These are phyloP conservation scores for Coix lacrymajobi DNA, from an alignment of 176 grass and related monocot species.

Conservation along the genomic window DNA sequence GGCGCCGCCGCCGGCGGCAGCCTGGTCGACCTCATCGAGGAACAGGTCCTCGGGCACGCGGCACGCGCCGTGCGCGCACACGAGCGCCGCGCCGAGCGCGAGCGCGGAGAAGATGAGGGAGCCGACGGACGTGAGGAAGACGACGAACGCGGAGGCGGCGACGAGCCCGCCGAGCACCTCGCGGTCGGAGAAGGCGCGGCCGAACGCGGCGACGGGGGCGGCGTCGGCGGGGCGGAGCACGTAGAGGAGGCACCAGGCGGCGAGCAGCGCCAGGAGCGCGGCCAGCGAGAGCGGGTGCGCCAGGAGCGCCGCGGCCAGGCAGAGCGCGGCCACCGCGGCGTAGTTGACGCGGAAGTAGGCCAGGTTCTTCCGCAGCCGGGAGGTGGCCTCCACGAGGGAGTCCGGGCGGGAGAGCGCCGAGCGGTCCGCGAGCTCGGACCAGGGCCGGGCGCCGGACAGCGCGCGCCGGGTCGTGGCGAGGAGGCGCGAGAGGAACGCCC, in stretches of 20 bases:
- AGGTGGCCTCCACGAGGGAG: constrained; percentile 32
- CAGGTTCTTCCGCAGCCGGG: constrained; percentile 66
- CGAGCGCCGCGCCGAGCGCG: constrained; percentile 34
- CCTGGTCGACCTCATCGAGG: constrained; percentile 17
- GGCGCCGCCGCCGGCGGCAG: background rate
- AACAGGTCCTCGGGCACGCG: constrained; percentile 63
- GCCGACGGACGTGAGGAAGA: constrained; percentile 72
- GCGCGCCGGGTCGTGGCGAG: constrained; percentile 15
- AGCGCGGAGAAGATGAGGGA: constrained; percentile 71
- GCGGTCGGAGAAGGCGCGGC: constrained; percentile 47
- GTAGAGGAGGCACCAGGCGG: constrained; percentile 65
- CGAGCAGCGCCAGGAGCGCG: constrained; percentile 43
- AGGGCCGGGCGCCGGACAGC: constrained; percentile 37
- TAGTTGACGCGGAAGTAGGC: constrained; percentile 93
- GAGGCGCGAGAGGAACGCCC: constrained; percentile 24
- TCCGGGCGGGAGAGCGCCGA: background rate
- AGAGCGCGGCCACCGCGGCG: constrained; percentile 34
- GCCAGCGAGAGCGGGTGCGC: constrained; percentile 50
- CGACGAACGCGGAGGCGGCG: constrained; percentile 45
- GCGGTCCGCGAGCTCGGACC: background rate
- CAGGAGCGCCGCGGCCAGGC: constrained; percentile 41
- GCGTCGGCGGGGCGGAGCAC: constrained; percentile 56
- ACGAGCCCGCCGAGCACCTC: constrained; percentile 48
- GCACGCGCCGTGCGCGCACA: constrained; percentile 55
- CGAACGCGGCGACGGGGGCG: constrained; percentile 35